phyloP scores from a whole-genome alignment of 768 basidiomycete species.

The Termitomyces sp. region DNA sequence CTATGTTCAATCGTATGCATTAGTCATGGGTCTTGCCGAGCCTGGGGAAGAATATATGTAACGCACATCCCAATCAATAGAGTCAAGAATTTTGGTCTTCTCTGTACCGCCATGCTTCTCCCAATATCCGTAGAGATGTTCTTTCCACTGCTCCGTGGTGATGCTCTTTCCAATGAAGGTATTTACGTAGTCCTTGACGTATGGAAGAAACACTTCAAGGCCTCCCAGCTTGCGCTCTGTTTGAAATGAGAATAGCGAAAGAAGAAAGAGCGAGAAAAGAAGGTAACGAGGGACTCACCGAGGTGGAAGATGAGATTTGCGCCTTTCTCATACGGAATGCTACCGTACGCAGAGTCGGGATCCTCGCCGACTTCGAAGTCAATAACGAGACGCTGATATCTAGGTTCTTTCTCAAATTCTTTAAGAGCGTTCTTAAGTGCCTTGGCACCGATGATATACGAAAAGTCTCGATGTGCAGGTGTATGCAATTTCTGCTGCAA shows the following conservation, averaged over 20 bases:
- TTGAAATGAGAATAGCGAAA: neutral
- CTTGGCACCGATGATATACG: constrained; percentile 74
- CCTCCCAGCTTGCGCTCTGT: constrained; percentile 76
- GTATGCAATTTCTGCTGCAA: constrained; percentile 68
- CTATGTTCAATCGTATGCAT: constrained; percentile 26
- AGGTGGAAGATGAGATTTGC: constrained; percentile 84
- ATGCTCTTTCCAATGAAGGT: constrained; percentile 84
- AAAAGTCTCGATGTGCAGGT: constrained; percentile 75
- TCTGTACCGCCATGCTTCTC: constrained; percentile 51
- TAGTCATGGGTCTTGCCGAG: neutral
- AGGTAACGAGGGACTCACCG: constrained; percentile 38
- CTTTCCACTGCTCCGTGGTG: constrained; percentile 80
- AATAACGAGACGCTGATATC: constrained; percentile 79
- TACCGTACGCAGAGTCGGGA: constrained; percentile 72
- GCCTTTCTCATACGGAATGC: constrained; percentile 87
- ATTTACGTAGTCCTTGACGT: constrained; percentile 76
- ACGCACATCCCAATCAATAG: constrained; percentile 75
- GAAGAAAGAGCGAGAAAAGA: neutral
- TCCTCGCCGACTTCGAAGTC: constrained; percentile 71
- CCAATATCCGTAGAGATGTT: constrained; percentile 73
- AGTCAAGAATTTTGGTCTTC: constrained; percentile 63
- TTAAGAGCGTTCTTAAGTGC: constrained; percentile 68
- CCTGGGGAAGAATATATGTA: neutral
- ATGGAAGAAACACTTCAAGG: constrained; percentile 79
- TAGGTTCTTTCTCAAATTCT: constrained; percentile 54